These are phyloP conservation scores for Penicillium pulvis DNA, from an alignment of 495 filamentous ascomycete genomes.

Conservation along the genomic window DNA sequence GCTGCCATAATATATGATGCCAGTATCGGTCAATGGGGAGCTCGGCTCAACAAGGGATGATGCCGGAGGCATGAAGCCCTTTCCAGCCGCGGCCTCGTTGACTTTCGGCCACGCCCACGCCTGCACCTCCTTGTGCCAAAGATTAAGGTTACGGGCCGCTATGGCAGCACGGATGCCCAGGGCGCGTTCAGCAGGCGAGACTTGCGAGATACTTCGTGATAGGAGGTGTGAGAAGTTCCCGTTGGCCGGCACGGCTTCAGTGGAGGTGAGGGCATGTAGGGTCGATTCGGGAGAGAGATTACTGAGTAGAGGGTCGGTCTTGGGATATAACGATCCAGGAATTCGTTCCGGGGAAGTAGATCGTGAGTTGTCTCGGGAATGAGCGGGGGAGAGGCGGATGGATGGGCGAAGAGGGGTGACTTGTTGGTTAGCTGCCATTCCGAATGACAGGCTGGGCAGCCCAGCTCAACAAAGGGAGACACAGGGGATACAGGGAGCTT, in stretches of 20 bases:
- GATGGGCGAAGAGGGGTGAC: conserved; percentile 29
- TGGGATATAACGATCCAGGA: conserved; percentile 31
- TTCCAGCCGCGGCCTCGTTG: conserved; percentile 38
- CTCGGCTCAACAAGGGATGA: not conserved
- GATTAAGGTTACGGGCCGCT: conserved; percentile 69
- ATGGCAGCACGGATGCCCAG: conserved; percentile 74
- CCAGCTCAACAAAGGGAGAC: conserved; percentile 19
- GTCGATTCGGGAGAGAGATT: conserved; percentile 59
- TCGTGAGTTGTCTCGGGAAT: conserved; percentile 29
- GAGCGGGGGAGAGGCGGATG: conserved; percentile 32
- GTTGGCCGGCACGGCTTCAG: conserved; percentile 56
- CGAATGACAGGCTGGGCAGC: conserved; percentile 21
- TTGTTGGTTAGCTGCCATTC: conserved; percentile 41
- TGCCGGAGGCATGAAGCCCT: conserved; percentile 58
- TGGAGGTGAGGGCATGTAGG: conserved; percentile 54
- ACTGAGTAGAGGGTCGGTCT: conserved; percentile 53
- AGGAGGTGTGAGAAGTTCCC: conserved; percentile 50
- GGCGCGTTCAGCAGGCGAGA: conserved; percentile 66
- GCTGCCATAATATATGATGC: conserved; percentile 65
- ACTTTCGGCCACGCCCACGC: conserved; percentile 71
- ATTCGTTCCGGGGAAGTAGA: conserved; percentile 31
- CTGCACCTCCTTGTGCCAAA: conserved; percentile 77
- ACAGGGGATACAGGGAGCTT: conserved; percentile 6
- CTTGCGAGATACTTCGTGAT: conserved; percentile 65
- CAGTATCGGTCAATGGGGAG: conserved; percentile 14